A percentile compares a stretch with the other conserved stretches of the same genome.
Conservation (phyloP, 352 stramenopile species). For the Phytopythium delawarense region DNA sequence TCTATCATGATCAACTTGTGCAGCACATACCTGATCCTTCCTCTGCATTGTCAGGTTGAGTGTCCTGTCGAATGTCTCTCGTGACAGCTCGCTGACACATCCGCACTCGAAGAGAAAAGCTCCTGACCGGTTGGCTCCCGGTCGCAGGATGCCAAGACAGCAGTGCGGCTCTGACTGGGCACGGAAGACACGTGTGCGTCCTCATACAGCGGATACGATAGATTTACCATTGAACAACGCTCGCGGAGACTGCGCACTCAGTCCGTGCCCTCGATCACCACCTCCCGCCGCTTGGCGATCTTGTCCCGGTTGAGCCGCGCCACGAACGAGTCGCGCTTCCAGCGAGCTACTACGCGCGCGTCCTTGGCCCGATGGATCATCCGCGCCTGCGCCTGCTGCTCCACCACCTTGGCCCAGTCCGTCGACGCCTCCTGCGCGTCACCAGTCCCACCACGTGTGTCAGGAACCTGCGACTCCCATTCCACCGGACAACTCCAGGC, state of each 20-base stretch:
- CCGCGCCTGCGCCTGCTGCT: slow-evolving; percentile 44
- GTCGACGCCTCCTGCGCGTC: slow-evolving; percentile 37
- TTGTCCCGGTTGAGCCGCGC: slow-evolving; percentile 78
- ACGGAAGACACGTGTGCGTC: not conserved
- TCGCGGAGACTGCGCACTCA: slow-evolving; percentile 7
- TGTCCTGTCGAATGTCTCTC: not conserved
- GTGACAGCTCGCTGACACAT: too few relatives aligned
- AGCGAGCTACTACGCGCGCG: slow-evolving; percentile 36
- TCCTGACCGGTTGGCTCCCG: not conserved
- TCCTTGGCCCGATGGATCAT: slow-evolving; percentile 59
- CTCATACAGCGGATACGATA: not conserved
- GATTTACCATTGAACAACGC: not conserved
- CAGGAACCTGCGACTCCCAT: too few relatives aligned
- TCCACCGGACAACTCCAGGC: too few relatives aligned
- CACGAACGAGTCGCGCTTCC: slow-evolving; percentile 82
- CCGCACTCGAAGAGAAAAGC: too few relatives aligned
- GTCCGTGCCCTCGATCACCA: slow-evolving; percentile 14
- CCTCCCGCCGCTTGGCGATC: slow-evolving; percentile 43
- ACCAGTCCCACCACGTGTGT: not conserved
- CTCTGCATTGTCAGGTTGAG: not conserved
- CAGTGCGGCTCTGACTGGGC: not conserved
- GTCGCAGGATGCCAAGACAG: not conserved
- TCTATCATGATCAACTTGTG: too few relatives aligned
- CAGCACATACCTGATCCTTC: not conserved
- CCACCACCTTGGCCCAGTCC: slow-evolving; percentile 54